Base-by-base conservation (phyloP, 129 eudicot species). In the Helichrysum umbraculigerum region DNA sequence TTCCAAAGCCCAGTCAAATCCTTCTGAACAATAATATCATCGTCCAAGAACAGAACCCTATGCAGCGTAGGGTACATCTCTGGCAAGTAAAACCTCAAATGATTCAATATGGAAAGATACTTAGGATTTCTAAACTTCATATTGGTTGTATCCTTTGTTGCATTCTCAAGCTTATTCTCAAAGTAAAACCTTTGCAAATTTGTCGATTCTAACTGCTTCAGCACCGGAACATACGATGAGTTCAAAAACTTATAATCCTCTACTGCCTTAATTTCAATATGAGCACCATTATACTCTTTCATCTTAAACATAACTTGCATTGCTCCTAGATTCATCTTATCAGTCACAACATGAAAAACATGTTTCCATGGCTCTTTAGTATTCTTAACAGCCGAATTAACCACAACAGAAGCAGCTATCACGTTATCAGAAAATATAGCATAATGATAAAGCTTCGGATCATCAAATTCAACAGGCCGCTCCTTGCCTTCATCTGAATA, bases 291-390 rank as follows among this genome's bases (percentile, higher is more conserved):
- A 78, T 92, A 90, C 47, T 90, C 94, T 78, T 81, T 92, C 87
- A 92, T 88, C 90, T 90, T 92, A 79, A 92, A 87, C 98, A 92
- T 92, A 71, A 92, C 98, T 59, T 92, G 98, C 98, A 92, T 92
- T 10, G 96, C 98, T 35, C 98, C 98, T 32, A 92, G 89, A 85
- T 92, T 92, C 98, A 90, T 92, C 86, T 90, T 92, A 80, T 92
- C 98, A 3, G 98, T 92, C 68, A 92, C 98, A 17, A 92, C 96
- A 83, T 92, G 96, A 61, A 92, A 92, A 33, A 92, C 96, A 37
- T 92, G 98, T 81, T 89, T 85, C 85, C 82, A 82, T 9, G 98
- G 98, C 81, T 92, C 96, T 73, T 92, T 92, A 8, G 93, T 66
- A 76, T 92, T 92, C 84, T 86, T 90, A 21, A 88, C 96, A 9